Conservation (phyloP, 176 grass and related monocot genomes). For the Oryza rufipogon region DNA sequence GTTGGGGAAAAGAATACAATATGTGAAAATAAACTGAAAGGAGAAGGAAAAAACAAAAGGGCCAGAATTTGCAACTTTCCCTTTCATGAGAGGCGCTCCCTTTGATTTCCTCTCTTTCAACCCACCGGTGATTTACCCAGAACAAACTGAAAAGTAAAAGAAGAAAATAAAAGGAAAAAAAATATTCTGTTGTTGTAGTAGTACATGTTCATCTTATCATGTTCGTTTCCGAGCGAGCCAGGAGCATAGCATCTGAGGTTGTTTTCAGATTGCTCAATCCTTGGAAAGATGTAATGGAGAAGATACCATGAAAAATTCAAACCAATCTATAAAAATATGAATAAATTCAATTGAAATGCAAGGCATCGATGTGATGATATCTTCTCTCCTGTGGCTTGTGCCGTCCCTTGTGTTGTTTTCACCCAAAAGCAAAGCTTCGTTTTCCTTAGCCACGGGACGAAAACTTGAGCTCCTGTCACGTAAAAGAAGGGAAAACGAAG, state of each 20-base stretch:
- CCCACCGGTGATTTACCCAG: not conserved
- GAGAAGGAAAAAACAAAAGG: not conserved
- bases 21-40: not conserved
- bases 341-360: not conserved
- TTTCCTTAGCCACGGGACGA: not conserved
- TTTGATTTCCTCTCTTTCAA: constrained; percentile 40
- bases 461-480: not conserved
- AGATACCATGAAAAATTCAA: not conserved
- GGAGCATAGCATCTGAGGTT: not conserved
- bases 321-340: not conserved
- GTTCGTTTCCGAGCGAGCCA: not conserved
- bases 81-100: constrained; percentile 23
- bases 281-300: not conserved
- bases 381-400: not conserved
- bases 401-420: not conserved
- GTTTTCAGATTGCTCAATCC: not conserved
- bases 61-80: not conserved
- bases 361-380: not conserved
- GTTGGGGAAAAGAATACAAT: constrained; percentile 17
- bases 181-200: no score
- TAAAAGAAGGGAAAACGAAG: not conserved
- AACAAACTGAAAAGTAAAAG: not conserved
- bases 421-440: not conserved
- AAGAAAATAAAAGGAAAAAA: not conserved
- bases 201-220: not conserved